These are phyloP conservation scores for Pestalotiopsis sp. DNA, from an alignment of 2,329 filamentous ascomycete genomes.

Conservation along the genomic window DNA sequence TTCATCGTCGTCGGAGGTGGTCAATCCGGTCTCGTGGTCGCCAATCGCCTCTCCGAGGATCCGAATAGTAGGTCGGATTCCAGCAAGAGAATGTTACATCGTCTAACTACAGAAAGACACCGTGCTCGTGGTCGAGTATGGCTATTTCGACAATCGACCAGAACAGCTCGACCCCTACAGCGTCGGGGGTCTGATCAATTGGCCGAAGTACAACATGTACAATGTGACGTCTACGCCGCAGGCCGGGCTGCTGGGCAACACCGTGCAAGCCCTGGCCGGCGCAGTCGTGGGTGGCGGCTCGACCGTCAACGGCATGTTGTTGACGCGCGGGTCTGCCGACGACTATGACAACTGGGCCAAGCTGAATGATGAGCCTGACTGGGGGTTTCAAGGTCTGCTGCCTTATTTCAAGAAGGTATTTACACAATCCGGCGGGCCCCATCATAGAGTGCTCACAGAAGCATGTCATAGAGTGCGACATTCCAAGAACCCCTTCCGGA, in stretches of 20 bases:
- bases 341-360: constrained; percentile 5
- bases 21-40: constrained; percentile 27
- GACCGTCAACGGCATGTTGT: constrained; percentile 8
- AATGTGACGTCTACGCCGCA: constrained; percentile 3
- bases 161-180: neutral
- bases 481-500: neutral
- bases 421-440: neutral
- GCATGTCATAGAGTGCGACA: neutral
- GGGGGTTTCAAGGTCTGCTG: neutral
- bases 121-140: constrained; percentile 5
- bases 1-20: constrained; percentile 30
- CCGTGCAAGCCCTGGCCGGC: neutral
- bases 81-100: too few species aligned
- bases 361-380: neutral
- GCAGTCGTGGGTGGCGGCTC: constrained; percentile 1
- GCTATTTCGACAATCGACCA: neutral
- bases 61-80: constrained; percentile 17
- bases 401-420: neutral
- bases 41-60: constrained; percentile 28
- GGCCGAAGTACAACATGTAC: neutral
- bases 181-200: neutral
- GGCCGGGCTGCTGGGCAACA: neutral
- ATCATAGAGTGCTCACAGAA: neutral
- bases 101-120: neutral
- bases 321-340: neutral